A percentile compares a stretch with the other conserved stretches of the same genome.
phyloP scores from a whole-genome alignment of 75 land plant genomes.

The Gnetum montanum region DNA sequence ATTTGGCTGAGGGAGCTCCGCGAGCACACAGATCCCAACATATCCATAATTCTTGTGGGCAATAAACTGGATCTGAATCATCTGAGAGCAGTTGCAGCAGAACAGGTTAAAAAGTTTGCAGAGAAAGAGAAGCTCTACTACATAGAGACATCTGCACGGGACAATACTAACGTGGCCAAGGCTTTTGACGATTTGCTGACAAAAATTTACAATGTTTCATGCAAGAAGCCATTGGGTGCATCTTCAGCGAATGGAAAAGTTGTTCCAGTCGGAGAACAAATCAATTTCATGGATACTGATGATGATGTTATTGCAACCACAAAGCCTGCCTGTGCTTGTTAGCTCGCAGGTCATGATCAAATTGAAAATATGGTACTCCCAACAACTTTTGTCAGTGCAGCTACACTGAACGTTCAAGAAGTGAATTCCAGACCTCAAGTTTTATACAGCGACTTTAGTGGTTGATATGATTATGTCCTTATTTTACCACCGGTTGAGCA shows the following conservation, averaged over 20 bases:
- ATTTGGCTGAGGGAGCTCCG: conserved; percentile 48
- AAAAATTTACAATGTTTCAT: conserved; percentile 37
- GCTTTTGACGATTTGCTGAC: conserved; percentile 41
- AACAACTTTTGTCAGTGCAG: too few species aligned
- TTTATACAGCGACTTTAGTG: too few species aligned
- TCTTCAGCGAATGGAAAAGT: conserved; percentile 21
- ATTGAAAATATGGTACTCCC: too few species aligned
- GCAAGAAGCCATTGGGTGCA: conserved; percentile 50
- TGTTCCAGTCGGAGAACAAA: too few species aligned
- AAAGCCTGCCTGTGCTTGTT: too few species aligned
- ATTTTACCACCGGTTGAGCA: too few species aligned
- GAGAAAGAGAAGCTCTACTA: conserved; percentile 49
- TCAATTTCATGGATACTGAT: too few species aligned
- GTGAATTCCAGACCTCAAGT: too few species aligned
- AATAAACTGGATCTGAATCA: conserved; percentile 47
- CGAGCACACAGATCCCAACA: conserved; percentile 59
- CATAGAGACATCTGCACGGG: conserved; percentile 44
- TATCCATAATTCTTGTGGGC: conserved; percentile 62
- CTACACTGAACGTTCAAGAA: too few species aligned
- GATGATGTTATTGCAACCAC: too few species aligned
- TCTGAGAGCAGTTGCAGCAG: conserved; percentile 30
- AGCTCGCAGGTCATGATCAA: too few species aligned
- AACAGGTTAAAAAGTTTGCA: conserved; percentile 32
- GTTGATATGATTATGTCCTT: too few species aligned
- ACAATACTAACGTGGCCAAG: conserved; percentile 33